Evolutionary conservation across 1,284 basidiomycete species (phyloP).

Genomic region (Bondarzewia mesenterica): DNA sequence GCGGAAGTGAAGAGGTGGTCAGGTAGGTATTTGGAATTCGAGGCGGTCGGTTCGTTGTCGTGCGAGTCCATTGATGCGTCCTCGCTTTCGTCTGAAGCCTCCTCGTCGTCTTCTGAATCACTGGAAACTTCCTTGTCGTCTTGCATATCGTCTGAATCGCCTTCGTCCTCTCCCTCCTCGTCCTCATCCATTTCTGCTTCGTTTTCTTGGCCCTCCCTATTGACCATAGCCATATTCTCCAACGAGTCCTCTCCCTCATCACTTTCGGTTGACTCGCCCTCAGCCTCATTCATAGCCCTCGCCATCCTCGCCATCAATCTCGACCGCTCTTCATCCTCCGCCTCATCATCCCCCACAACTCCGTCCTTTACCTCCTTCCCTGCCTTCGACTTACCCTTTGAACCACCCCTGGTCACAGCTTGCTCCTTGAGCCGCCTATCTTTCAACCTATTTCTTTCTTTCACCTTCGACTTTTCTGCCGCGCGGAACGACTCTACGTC

Average conservation of each 20-base stretch:
- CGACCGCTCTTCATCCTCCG: conserved; percentile 5
- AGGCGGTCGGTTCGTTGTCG: conserved; percentile 1
- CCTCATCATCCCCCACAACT: conserved; percentile 7
- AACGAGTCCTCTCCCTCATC: conserved; percentile 9
- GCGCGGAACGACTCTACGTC: conserved; percentile 19
- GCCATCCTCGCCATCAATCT: conserved; percentile 24
- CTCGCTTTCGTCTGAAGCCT: conserved; percentile 41
- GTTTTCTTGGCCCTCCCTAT: conserved; percentile 6
- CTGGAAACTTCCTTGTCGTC: conserved; percentile 37
- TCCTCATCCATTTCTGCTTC: conserved; percentile 1
- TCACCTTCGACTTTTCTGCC: conserved; percentile 21
- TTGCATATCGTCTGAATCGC: conserved; percentile 37
- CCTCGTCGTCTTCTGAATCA: conserved; percentile 5
- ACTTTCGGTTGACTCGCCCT: conserved; percentile 9
- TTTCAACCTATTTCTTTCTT: conserved; percentile 21
- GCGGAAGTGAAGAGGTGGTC: conserved; percentile 28
- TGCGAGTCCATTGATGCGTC: conserved; percentile 36
- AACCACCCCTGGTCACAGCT: conserved; percentile 7
- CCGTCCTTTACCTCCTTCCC: conserved; percentile 9
- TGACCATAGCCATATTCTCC: background rate
- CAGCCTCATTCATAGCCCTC: conserved; percentile 25
- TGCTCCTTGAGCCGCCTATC: conserved; percentile 23
- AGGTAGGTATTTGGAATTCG: conserved; percentile 23
- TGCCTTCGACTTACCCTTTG: conserved; percentile 8
- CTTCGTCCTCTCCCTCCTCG: conserved; percentile 5